Percentiles rank a stretch among this genome's conserved stretches.
These are phyloP conservation scores for Flaveria brownii DNA, from an alignment of 129 eudicot species.

Conservation along the genomic window DNA sequence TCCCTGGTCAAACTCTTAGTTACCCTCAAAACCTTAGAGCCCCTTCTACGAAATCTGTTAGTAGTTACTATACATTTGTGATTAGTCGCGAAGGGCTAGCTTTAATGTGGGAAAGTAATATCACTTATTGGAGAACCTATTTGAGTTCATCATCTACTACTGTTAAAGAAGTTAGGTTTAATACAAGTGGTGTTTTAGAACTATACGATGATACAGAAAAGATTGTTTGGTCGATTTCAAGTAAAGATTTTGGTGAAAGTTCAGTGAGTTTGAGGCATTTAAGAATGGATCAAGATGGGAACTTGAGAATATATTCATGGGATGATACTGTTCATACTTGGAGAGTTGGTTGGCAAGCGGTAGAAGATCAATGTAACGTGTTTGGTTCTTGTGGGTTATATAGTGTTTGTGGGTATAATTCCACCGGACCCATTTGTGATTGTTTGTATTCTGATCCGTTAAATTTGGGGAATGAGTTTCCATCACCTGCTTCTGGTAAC, in stretches of 20 bases:
- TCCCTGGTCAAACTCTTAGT: conserved; percentile 64
- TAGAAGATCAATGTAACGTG: conserved; percentile 68
- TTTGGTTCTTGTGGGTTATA: conserved; percentile 81
- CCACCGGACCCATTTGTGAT: conserved; percentile 56
- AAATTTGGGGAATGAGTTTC: conserved; percentile 20
- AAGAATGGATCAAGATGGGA: conserved; percentile 80
- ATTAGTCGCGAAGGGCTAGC: conserved; percentile 55
- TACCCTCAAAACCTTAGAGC: conserved; percentile 72
- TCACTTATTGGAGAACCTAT: conserved; percentile 66
- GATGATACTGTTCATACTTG: conserved; percentile 38
- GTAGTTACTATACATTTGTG: conserved; percentile 66
- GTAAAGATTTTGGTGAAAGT: conserved; percentile 65
- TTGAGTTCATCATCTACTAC: conserved; percentile 35
- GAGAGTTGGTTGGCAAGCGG: conserved; percentile 86
- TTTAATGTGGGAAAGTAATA: conserved; percentile 74
- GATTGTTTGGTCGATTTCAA: conserved; percentile 54
- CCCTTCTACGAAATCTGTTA: conserved; percentile 47
- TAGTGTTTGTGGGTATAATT: conserved; percentile 67
- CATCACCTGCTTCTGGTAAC: conserved; percentile 37
- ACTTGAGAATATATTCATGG: conserved; percentile 81
- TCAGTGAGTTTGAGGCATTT: conserved; percentile 59
- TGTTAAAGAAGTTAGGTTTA: conserved; percentile 60
- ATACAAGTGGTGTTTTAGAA: conserved; percentile 57
- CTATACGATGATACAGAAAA: conserved; percentile 39
- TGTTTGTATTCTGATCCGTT: conserved; percentile 49